phyloP scores from a whole-genome alignment of 2,329 filamentous ascomycete species.

The Sporothrix curviconia region DNA sequence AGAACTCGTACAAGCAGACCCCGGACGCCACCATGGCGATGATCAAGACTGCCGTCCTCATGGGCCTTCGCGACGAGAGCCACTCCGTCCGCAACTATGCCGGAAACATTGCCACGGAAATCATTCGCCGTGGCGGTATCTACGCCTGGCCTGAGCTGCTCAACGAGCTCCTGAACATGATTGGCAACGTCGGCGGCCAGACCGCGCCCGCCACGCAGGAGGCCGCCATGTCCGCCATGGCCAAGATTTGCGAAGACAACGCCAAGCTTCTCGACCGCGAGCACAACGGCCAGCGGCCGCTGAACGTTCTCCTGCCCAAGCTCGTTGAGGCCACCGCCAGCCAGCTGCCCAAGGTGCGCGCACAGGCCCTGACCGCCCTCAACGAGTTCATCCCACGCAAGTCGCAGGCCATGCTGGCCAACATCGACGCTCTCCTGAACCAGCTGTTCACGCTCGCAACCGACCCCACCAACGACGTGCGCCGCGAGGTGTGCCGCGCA shows the following conservation, averaged over 20 bases:
- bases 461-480: slow-evolving; percentile 73
- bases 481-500: slow-evolving; percentile 85
- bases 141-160: slow-evolving; percentile 88
- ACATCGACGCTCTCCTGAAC: slow-evolving; percentile 73
- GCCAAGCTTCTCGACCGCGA: slow-evolving; percentile 78
- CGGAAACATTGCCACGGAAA: slow-evolving; percentile 89
- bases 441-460: slow-evolving; percentile 75
- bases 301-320: slow-evolving; percentile 84
- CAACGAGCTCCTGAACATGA: slow-evolving; percentile 70
- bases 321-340: slow-evolving; percentile 80
- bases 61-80: slow-evolving; percentile 74
- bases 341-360: slow-evolving; percentile 68
- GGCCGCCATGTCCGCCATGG: slow-evolving; percentile 84
- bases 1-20: slow-evolving; percentile 66
- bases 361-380: slow-evolving; percentile 73
- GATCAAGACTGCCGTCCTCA: slow-evolving; percentile 70
- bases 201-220: slow-evolving; percentile 71
- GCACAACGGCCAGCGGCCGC: slow-evolving; percentile 79
- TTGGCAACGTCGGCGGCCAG: slow-evolving; percentile 65
- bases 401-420: slow-evolving; percentile 72
- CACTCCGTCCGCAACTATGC: slow-evolving; percentile 80
- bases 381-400: slow-evolving; percentile 87
- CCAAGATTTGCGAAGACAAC: slow-evolving; percentile 97
- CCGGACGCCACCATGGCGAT: slow-evolving; percentile 66
- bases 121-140: slow-evolving; percentile 77